Conservation (phyloP, 257 asterid genomes). For the Forsythia suspensa region DNA sequence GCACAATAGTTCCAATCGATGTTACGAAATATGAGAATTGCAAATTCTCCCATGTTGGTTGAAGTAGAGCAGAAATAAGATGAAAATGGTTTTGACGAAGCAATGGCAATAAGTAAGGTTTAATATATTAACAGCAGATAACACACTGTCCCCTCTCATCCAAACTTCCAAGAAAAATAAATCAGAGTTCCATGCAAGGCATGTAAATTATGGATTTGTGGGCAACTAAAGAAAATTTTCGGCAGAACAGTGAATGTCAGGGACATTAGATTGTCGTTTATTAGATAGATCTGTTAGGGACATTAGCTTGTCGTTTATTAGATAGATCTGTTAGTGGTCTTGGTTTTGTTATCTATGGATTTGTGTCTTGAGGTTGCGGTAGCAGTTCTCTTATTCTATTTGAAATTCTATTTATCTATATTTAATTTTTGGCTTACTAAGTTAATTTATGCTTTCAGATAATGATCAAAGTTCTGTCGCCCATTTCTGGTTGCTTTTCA, state of each 20-base stretch:
- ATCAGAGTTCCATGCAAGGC: not conserved
- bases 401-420: not conserved
- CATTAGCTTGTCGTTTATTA: not conserved
- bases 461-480: not conserved
- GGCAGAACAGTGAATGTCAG: not conserved
- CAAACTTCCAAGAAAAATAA: not conserved
- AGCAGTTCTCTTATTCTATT: not conserved
- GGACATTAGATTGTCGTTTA: not conserved
- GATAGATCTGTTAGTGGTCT: not conserved
- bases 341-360: not conserved
- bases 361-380: not conserved
- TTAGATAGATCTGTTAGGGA: not conserved
- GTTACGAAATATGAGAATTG: not conserved
- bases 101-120: not conserved
- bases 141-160: not conserved
- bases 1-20: not conserved
- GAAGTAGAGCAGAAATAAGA: conserved; percentile 7
- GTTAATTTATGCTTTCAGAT: not conserved
- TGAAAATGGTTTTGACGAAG: not conserved
- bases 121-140: not conserved
- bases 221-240: not conserved
- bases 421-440: conserved; percentile 13
- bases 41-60: not conserved
- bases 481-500: not conserved
- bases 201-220: not conserved